phyloP scores from a whole-genome alignment of 2,329 filamentous ascomycete genomes.

The Pestalotiopsis sp. region DNA sequence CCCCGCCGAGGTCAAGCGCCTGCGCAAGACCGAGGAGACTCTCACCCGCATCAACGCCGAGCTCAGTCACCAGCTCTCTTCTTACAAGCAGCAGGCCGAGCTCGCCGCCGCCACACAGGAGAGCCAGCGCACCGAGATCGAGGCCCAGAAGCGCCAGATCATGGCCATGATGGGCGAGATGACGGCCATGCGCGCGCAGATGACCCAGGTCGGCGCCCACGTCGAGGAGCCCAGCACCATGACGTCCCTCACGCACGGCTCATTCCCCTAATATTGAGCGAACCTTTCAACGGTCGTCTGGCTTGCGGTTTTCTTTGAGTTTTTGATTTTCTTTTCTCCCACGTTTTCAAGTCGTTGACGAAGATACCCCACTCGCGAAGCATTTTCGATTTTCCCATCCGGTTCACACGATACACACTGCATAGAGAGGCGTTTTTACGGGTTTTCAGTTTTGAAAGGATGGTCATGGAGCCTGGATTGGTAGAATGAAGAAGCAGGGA shows the following conservation, averaged over 20 bases:
- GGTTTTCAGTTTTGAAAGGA: not conserved
- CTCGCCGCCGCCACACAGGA: not conserved
- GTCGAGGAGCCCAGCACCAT: not conserved
- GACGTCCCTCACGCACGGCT: not conserved
- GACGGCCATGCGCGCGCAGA: constrained; percentile 40
- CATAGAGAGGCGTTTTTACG: constrained; percentile 3
- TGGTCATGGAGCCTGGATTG: not conserved
- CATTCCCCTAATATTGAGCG: not conserved
- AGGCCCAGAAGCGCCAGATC: constrained; percentile 20
- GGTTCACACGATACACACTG: constrained; percentile 1
- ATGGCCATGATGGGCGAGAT: constrained; percentile 53
- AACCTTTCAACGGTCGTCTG: not conserved
- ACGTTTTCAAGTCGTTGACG: not conserved
- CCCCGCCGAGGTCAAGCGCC: constrained; percentile 67
- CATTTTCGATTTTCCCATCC: not conserved
- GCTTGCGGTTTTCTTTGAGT: not conserved
- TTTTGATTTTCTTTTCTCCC: not conserved
- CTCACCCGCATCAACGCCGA: constrained; percentile 38
- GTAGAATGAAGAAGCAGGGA: not conserved
- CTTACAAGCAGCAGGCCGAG: constrained; percentile 42
- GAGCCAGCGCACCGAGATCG: constrained; percentile 4
- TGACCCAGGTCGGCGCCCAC: not conserved
- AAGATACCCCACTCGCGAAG: constrained; percentile 13
- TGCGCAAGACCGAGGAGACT: constrained; percentile 67
- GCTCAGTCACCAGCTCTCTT: constrained; percentile 42